phyloP scores from a whole-genome alignment of 2,329 filamentous ascomycete genomes.

The Fonsecaea pedrosoi region DNA sequence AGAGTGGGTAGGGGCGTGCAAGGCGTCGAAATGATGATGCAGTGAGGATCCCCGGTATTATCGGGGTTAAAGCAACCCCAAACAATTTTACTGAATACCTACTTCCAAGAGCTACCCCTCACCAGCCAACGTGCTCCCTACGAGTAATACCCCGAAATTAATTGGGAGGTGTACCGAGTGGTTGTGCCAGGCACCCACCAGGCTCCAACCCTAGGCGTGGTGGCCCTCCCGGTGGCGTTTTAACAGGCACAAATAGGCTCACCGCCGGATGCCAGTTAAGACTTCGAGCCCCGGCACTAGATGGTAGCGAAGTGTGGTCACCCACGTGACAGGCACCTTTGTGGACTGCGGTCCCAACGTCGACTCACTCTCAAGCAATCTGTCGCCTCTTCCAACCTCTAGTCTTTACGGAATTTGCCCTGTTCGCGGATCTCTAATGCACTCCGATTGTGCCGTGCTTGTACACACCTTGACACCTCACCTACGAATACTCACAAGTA shows the following conservation, averaged over 20 bases:
- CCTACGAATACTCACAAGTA: background rate
- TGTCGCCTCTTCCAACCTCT: background rate
- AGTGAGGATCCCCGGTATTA: background rate
- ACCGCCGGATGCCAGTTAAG: background rate
- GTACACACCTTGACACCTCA: background rate
- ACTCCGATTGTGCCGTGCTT: background rate
- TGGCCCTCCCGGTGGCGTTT: background rate
- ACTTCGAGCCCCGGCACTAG: background rate
- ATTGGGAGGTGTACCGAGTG: background rate
- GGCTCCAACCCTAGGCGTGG: background rate
- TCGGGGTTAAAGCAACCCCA: background rate
- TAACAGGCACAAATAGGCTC: background rate
- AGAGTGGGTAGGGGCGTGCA: background rate
- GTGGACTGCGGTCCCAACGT: background rate
- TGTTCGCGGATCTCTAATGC: background rate
- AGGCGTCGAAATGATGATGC: constrained; percentile 6
- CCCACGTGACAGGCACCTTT: background rate
- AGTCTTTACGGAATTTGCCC: constrained; percentile 1
- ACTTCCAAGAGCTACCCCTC: constrained; percentile 1
- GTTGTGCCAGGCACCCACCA: background rate
- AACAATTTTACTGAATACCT: background rate
- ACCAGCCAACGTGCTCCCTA: background rate
- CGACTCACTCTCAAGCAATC: background rate
- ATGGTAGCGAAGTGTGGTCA: background rate
- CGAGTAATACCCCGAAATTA: background rate